Base-by-base conservation (phyloP, 306 rosid species). In the Calophaca sinica region DNA sequence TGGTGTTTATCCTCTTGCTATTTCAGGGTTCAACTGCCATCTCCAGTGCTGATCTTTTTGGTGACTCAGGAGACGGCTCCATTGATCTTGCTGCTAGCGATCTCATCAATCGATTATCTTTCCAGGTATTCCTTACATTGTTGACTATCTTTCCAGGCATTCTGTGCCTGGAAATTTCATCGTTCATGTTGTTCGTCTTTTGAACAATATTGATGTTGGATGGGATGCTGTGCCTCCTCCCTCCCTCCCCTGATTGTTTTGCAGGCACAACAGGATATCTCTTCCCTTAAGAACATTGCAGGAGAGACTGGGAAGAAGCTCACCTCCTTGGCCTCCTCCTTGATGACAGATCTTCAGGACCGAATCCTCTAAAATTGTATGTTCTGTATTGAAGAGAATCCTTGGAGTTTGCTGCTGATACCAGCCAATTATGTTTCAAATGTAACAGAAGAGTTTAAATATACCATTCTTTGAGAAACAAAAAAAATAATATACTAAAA, bases 301-400 rank as follows among this genome's bases (percentile, higher is more conserved):
- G 98, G 96, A 53, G 98, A 91, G 85, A 90, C 98, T 2, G 93
- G 97, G 68, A 94, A 94, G 89, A 94, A 87, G 79, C 96, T 94
- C 44, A 83, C 87, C 87, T 84, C 93, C 20, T 79, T 94, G 66
- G 98, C 98, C 15, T 87, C 93, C 85, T 83, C 82, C 66, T 82
- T 94, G 70, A 90, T 91, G 48, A 91, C 96, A 6, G 97, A 91
- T 86, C 76, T 94, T 84, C 96, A 91, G 58, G 98, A 90, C 81
- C 81, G 97, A 88, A 86, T 91, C 80, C 96, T 89, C 45, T 89
- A 83, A 93, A 82, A 76, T 48, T 85, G 64, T 83, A 75, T 73
- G 79, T 61, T 57, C 5, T 80, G 77, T 69, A 73, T 70, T 58
- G 53, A 72, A 48, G 58, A 74, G 55, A 79, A 26, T 50, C 50